A percentile compares a stretch with the other conserved stretches of the same genome.
Evolutionary conservation across 2,329 filamentous ascomycete genomes (phyloP).

Genomic region (Dothideomycetidae sp.): DNA sequence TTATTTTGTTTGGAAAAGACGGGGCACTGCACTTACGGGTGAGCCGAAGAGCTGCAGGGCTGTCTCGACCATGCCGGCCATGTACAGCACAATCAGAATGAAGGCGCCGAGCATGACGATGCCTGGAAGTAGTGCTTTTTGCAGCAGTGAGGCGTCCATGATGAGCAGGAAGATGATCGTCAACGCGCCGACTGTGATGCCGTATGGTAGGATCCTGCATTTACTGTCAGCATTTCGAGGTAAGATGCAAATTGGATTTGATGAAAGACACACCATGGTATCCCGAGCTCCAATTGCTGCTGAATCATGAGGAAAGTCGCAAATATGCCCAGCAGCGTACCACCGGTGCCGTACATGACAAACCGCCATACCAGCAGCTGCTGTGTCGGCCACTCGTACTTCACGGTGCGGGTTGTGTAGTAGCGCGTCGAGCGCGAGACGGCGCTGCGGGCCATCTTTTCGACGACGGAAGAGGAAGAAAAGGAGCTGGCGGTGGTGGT

Average conservation of each 20-base stretch:
- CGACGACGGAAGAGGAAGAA: not conserved
- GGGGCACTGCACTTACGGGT: constrained; percentile 5
- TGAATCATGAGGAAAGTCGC: constrained; percentile 47
- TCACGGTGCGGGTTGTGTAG: constrained; percentile 8
- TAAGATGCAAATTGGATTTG: not conserved
- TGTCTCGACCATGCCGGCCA: constrained; percentile 49
- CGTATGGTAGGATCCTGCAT: constrained; percentile 52
- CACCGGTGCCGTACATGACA: constrained; percentile 44
- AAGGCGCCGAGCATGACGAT: constrained; percentile 47
- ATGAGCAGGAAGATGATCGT: constrained; percentile 45
- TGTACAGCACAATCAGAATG: constrained; percentile 46
- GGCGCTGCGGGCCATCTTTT: constrained; percentile 9
- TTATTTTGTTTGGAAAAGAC: no score
- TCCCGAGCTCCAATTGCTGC: constrained; percentile 38
- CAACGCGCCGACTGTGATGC: constrained; percentile 43
- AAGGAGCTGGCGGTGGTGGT: not conserved
- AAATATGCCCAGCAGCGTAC: constrained; percentile 45
- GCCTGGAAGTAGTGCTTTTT: constrained; percentile 43
- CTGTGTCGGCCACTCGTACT: constrained; percentile 50
- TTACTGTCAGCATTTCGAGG: not conserved
- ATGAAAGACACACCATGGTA: constrained; percentile 43
- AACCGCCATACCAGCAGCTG: constrained; percentile 53
- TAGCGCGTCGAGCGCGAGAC: constrained; percentile 7
- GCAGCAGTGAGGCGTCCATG: constrained; percentile 41
- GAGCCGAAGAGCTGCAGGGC: constrained; percentile 45